phyloP scores from a whole-genome alignment of 2,329 filamentous ascomycete genomes.

The Xylaria arbuscula region DNA sequence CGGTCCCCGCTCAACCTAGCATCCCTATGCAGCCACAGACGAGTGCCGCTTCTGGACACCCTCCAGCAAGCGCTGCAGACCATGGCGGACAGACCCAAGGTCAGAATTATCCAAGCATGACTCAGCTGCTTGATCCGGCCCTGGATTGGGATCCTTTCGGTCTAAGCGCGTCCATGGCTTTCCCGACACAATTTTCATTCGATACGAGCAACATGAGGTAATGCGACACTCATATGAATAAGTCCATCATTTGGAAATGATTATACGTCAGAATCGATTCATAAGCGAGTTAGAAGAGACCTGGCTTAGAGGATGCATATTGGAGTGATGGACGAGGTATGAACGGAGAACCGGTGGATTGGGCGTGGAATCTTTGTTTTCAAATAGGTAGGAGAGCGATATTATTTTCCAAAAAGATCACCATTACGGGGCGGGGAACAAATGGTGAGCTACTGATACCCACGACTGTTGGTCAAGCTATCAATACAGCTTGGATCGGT shows the following conservation, averaged over 20 bases:
- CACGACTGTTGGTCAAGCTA: constrained; percentile 39
- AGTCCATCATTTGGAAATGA: neutral
- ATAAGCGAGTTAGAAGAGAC: constrained; percentile 4
- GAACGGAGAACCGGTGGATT: neutral
- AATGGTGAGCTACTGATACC: constrained; percentile 43
- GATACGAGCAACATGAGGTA: constrained; percentile 68
- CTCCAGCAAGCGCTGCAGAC: constrained; percentile 50
- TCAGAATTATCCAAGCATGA: constrained; percentile 70
- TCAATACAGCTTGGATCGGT: constrained; percentile 32
- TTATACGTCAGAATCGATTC: neutral
- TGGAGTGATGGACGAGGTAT: neutral
- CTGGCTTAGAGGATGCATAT: neutral
- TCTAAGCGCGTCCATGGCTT: constrained; percentile 93
- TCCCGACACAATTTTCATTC: constrained; percentile 85
- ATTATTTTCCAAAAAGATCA: constrained; percentile 37
- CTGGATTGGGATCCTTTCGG: constrained; percentile 95
- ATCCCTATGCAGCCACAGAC: constrained; percentile 54
- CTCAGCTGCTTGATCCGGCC: constrained; percentile 77
- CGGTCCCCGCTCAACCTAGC: constrained; percentile 55
- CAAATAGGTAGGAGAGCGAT: constrained; percentile 23
- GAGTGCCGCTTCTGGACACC: constrained; percentile 55
- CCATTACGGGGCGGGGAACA: constrained; percentile 32
- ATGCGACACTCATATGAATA: neutral
- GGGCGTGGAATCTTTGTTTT: neutral
- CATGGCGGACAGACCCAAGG: constrained; percentile 49